Evolutionary conservation across 2,329 filamentous ascomycete species (phyloP), one percentile per base, ranked within the genome.

Genomic region (Sphaerulina musiva): DNA sequence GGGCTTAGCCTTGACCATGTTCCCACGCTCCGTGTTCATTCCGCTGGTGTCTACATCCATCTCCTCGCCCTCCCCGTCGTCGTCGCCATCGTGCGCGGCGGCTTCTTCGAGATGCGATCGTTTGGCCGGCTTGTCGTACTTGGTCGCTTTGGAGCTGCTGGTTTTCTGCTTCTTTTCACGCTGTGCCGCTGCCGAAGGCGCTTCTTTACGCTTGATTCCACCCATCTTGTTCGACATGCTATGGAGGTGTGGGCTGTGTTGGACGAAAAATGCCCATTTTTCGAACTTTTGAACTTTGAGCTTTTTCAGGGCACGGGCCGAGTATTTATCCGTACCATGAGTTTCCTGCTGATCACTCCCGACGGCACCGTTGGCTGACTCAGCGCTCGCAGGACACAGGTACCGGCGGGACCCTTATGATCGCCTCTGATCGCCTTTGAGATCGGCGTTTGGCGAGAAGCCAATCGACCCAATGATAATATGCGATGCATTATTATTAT

Each of bases 81-180:
- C 34, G 34, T 53, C 59, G 23, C 62, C 63, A 44, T 64, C 62
- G 46, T 64, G 59, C 10, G 51, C 60, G 12, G 65, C 69, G 57
- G 60, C 61, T 34, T 62, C 55, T 29, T 68, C 66, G 48, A 65
- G 58, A 42, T 62, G 59, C 23, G 59, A 58, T 52, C 51, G 59
- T 57, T 71, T 70, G 34, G 62, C 40, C 12, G 57, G 53, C 49
- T 60, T 59, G n/a, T 56, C 50, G 42, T 53, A 46, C 50, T 62
- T 61, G 31, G 34, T 43, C 43, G 39, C 34, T 46, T 54, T 59
- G 39, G 55, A 26, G 53, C 62, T 63, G 14, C 55, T 12, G 51
- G 73, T 74, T 60, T 76, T 77, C 55, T 68, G 66, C 62, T 72
- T 72, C 62, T 69, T 69, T 40, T 59, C 61, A 9, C 43, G 58